phyloP scores from a whole-genome alignment of 1,284 basidiomycete species.

The Phellopilus nigrolimitatus region DNA sequence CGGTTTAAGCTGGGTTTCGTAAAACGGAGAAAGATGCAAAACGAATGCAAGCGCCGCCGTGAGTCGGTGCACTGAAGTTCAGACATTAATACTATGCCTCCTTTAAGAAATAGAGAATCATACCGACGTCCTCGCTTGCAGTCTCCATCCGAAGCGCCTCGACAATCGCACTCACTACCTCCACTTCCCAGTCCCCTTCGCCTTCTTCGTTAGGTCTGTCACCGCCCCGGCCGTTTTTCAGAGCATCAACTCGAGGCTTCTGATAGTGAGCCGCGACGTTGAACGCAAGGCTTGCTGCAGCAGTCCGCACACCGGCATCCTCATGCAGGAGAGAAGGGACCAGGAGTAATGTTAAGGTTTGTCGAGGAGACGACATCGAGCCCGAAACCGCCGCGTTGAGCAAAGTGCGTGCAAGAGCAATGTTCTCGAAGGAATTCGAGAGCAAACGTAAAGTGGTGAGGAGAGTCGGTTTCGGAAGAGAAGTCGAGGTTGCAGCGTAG shows the following conservation, averaged over 20 bases:
- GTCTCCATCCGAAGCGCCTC: conserved; percentile 70
- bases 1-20: conserved; percentile 46
- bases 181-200: conserved; percentile 79
- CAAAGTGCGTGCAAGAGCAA: conserved; percentile 47
- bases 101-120: conserved; percentile 31
- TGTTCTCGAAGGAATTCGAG: conserved; percentile 66
- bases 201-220: conserved; percentile 40
- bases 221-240: conserved; percentile 34
- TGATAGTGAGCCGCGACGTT: conserved; percentile 69
- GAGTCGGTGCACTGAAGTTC: conserved; percentile 65
- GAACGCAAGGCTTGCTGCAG: conserved; percentile 79
- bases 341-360: conserved; percentile 44
- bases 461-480: conserved; percentile 45
- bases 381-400: conserved; percentile 36
- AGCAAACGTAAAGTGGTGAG: conserved; percentile 71
- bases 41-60: conserved; percentile 71
- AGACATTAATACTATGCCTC: conserved; percentile 5
- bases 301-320: conserved; percentile 66
- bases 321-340: conserved; percentile 65
- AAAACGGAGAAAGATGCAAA: conserved; percentile 62
- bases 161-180: conserved; percentile 73
- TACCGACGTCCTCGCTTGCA: conserved; percentile 74
- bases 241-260: conserved; percentile 43
- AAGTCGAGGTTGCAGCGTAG: conserved; percentile 5
- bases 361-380: conserved; percentile 24